phyloP scores from a whole-genome alignment of 2,329 filamentous ascomycete species.

The Aspergillus ochraceus region DNA sequence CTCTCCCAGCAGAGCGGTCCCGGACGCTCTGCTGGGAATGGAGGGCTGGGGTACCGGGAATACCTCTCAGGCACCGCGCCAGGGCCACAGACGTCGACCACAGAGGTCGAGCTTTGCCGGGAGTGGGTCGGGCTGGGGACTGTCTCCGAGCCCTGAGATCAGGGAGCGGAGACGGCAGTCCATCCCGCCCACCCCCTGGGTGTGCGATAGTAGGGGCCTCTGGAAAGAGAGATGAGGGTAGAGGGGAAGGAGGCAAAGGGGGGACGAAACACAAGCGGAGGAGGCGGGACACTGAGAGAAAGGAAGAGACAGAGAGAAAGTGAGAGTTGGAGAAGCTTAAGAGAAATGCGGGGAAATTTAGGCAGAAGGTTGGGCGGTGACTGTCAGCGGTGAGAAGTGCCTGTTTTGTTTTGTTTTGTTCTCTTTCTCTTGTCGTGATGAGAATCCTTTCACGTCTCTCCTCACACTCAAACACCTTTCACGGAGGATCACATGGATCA shows the following conservation, averaged over 20 bases:
- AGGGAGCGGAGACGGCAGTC: background rate
- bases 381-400: background rate
- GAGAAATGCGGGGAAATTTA: background rate
- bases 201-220: background rate
- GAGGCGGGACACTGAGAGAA: background rate
- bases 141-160: background rate
- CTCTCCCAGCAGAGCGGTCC: constrained; percentile 1
- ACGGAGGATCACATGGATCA: background rate
- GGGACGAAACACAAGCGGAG: background rate
- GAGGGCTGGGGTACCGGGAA: constrained; percentile 26
- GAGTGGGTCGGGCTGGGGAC: constrained; percentile 17
- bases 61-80: constrained; percentile 4
- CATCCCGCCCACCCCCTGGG: background rate
- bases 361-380: background rate
- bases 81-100: background rate
- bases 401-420: background rate
- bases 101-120: constrained; percentile 13
- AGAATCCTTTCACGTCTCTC: background rate
- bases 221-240: background rate
- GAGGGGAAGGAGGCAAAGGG: background rate
- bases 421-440: background rate
- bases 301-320: background rate
- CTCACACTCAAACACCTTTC: background rate
- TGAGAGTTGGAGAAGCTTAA: background rate
- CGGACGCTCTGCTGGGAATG: constrained; percentile 6